phyloP scores from a whole-genome alignment of 2,329 filamentous ascomycete genomes.

The Leptodontidium sp. region DNA sequence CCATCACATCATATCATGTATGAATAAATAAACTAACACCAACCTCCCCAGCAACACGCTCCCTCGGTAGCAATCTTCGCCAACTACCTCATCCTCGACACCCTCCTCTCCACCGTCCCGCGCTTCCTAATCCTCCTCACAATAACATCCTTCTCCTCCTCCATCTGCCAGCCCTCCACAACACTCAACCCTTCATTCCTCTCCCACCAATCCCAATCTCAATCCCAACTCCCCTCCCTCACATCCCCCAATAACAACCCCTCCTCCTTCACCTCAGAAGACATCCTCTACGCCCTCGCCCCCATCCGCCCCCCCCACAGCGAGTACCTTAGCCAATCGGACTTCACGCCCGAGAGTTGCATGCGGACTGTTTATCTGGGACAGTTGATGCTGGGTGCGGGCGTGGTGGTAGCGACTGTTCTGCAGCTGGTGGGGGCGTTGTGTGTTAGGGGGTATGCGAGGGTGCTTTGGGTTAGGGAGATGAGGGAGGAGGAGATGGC shows the following conservation, averaged over 20 bases:
- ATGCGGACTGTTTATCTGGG: conserved; percentile 26
- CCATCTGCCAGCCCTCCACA: conserved; percentile 30
- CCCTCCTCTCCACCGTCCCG: conserved; percentile 42
- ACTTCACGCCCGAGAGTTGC: conserved; percentile 18
- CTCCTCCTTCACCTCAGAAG: conserved; percentile 25
- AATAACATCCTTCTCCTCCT: conserved; percentile 35
- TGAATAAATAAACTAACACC: neutral
- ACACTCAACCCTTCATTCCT: conserved; percentile 16
- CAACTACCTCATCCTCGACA: conserved; percentile 46
- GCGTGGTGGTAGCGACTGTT: conserved; percentile 39
- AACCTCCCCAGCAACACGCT: conserved; percentile 40
- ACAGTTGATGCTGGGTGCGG: conserved; percentile 37
- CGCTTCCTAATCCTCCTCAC: conserved; percentile 42
- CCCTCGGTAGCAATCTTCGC: conserved; percentile 43
- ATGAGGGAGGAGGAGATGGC: conserved; percentile 25
- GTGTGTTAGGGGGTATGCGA: conserved; percentile 44
- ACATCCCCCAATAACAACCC: conserved; percentile 24
- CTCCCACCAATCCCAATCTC: neutral
- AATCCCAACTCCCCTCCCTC: conserved; percentile 23
- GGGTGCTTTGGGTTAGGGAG: conserved; percentile 36
- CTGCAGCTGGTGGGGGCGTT: conserved; percentile 43
- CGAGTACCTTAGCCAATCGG: conserved; percentile 5
- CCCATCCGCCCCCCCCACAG: neutral
- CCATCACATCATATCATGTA: no score
- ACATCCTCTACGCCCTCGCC: conserved; percentile 5